These are phyloP conservation scores for Yueomyces sinensis DNA, from an alignment of 805 yeast species.

Conservation along the genomic window DNA sequence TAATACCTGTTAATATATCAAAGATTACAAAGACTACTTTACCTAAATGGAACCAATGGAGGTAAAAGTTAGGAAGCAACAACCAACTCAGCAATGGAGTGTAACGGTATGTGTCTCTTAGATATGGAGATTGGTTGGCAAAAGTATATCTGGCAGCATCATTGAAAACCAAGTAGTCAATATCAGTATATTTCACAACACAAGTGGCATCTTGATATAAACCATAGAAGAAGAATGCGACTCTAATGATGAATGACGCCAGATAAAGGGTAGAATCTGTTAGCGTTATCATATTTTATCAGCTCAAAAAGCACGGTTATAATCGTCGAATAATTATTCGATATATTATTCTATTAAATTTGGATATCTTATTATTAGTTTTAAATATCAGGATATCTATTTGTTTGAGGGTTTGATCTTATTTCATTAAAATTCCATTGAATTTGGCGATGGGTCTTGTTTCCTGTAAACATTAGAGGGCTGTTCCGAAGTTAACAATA, in stretches of 20 bases:
- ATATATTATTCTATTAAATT: no score
- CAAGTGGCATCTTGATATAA: slow-evolving; percentile 71
- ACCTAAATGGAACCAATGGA: slow-evolving; percentile 52
- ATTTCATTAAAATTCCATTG: no score
- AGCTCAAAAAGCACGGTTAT: no score
- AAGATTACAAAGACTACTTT: slow-evolving; percentile 64
- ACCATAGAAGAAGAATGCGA: slow-evolving; percentile 64
- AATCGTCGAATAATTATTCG: no score
- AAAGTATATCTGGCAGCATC: slow-evolving; percentile 75
- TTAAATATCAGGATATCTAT: no score
- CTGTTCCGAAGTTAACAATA: no score
- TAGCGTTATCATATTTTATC: no score
- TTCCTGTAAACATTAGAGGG: no score
- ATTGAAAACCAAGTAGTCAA: slow-evolving; percentile 85
- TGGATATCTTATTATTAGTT: no score
- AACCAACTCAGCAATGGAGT: slow-evolving; percentile 87
- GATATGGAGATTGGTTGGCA: slow-evolving; percentile 54
- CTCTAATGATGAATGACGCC: slow-evolving; percentile 28
- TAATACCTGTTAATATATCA: slow-evolving; percentile 68
- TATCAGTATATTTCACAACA: slow-evolving; percentile 82
- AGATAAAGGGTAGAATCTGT: slow-evolving; percentile 1
- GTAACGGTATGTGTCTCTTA: slow-evolving; percentile 80
- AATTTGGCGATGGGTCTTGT: no score
- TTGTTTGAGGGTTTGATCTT: no score
- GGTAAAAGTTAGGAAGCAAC: slow-evolving; percentile 48